Evolutionary conservation across 2,329 filamentous ascomycete species (phyloP), one percentile per base, ranked within the genome.

Genomic region (Diaporthe batatas): DNA sequence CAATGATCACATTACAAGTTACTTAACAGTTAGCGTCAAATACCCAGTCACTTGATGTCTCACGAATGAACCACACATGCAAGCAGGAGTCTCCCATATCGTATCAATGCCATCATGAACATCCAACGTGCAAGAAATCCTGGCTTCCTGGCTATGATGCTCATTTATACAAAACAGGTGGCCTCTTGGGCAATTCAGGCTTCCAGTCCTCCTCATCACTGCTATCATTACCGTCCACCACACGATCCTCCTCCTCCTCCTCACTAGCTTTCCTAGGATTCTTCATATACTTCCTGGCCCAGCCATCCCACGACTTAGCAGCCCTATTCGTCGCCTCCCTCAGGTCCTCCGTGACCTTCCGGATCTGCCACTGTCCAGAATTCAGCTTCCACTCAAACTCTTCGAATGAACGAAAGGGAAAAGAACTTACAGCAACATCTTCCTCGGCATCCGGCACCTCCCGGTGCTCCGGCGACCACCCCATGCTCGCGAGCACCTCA

Each of bases 331-430:
- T 57, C 62, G 62, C 70, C 3, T 29, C 62, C 25, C 53, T 21
- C 11, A 59, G 47, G 53, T 59, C 62, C 4, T 68, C 62, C 10
- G 70, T 71, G 25, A 57, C 47, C 62, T 59, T 51, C 3, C 53
- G 62, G 51, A 68, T 68, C 70, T 68, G 62, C 70, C 70, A 72
- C 51, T 67, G n/a, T 25, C 32, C 39, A 2, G 10, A 47, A 2
- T 4, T 36, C 4, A 67, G 62, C 32, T 39, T 51, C 7, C 14
- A 4, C 16, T 18, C 42, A 10, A 36, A 3, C 18, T 7, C 34
- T 10, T 10, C 4, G 7, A 36, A 3, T 11, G 11, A 36, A 36
- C 12, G 36, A 39, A 39, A 12, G 39, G 14, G 14, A 14, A 16
- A 5, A 42, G 8, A 47, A 67, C 62, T 53, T 39, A 67, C 62